Base-by-base conservation (phyloP, 257 asterid species). In the Solanum chilense region DNA sequence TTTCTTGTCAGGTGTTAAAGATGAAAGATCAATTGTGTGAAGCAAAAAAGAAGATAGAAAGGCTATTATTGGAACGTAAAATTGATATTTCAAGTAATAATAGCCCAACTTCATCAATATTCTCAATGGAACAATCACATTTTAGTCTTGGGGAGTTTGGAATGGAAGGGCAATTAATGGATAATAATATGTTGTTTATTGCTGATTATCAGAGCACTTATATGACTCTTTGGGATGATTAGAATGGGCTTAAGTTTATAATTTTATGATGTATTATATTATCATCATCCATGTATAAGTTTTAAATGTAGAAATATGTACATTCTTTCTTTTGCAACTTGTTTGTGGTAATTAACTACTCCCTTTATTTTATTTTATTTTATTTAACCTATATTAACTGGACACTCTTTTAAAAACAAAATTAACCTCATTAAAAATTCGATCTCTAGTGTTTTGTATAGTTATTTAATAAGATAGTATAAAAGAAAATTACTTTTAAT, bases 1-100 rank as follows among this genome's bases (percentile, higher is more conserved):
- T 37, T 71, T 37, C 47, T 29, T 35, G 37, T 8, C 74, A 91
- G 93, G 88, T 93, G 3, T 13, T 92, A 45, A 91, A 92, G 92
- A 87, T 95, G 35, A 94, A 90, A 73, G 94, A 93, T 41, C 94
- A 93, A 58, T 91, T 95, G 3, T 29, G 62, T 1, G 93, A 91
- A 18, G 93, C 94, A 14, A 92, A 93, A 87, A 91, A 85, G 66
- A 93, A 91, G 86, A 90, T 90, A 23, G 94, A 91, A 3, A 82
- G 89, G 86, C 66, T 94, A 12, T 39, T 90, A 37, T 93, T 89
- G 78, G 85, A 71, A 37, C 86, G 9, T 86, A 84, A 11, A 18
- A 39, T 82, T 25, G 93, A 92, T 9, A 94, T 92, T 5, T 92
- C 95, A 23, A 91, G 92, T 90, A 93, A 90, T 58, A 93, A 91